These are phyloP conservation scores for Prunus dulcis DNA, from an alignment of 306 rosid genomes.

Conservation along the genomic window DNA sequence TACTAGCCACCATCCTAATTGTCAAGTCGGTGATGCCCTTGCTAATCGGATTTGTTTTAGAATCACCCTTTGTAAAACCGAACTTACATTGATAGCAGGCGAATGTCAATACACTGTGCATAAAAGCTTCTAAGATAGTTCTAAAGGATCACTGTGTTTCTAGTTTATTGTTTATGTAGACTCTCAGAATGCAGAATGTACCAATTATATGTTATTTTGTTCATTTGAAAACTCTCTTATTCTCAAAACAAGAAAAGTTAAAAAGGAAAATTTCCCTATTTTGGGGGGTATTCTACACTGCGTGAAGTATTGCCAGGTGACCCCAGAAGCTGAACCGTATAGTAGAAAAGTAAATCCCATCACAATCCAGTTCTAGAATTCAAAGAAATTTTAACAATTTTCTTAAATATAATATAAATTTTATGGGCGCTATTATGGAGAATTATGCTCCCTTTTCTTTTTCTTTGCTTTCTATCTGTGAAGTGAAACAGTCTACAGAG, in stretches of 20 bases:
- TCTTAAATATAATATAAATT: no score
- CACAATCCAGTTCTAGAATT: no score
- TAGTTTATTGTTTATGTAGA: not conserved
- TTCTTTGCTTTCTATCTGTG: not conserved
- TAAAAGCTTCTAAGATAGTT: not conserved
- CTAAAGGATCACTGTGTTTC: not conserved
- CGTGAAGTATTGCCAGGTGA: no score
- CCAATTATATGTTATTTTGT: not conserved
- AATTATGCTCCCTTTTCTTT: not conserved
- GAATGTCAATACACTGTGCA: constrained; percentile 11
- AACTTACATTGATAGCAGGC: not conserved
- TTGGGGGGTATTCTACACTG: no score
- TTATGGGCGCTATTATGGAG: no score
- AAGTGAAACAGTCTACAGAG: not conserved
- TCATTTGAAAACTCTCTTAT: not conserved
- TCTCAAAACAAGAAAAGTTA: no score
- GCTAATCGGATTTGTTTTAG: not conserved
- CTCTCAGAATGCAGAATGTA: not conserved
- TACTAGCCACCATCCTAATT: not conserved
- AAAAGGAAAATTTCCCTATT: no score
- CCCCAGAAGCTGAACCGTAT: no score
- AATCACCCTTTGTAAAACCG: not conserved
- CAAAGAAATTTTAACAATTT: no score
- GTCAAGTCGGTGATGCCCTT: not conserved
- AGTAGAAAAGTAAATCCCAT: no score